phyloP scores from a whole-genome alignment of 2,329 filamentous ascomycete genomes.

The Ascocoryne sarcoides region DNA sequence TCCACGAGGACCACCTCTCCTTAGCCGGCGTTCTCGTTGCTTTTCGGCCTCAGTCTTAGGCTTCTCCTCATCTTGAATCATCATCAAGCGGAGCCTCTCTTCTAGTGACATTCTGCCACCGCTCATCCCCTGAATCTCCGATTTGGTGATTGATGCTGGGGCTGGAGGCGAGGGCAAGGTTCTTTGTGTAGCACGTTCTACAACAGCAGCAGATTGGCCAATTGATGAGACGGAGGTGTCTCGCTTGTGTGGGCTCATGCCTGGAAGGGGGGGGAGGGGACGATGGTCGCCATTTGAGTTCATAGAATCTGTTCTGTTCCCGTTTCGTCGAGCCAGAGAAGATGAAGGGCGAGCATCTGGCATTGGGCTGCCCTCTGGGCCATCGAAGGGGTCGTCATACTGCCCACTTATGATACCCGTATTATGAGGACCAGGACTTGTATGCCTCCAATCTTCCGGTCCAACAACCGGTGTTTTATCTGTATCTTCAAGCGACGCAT shows the following conservation, averaged over 20 bases:
- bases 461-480: conserved; percentile 98
- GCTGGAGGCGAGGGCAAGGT: conserved; percentile 64
- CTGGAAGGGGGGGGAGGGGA: conserved; percentile 79
- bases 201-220: conserved; percentile 57
- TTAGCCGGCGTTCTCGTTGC: conserved; percentile 61
- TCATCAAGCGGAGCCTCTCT: conserved; percentile 80
- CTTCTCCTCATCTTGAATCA: conserved; percentile 60
- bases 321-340: conserved; percentile 17
- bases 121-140: conserved; percentile 69
- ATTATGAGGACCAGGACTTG: conserved; percentile 39
- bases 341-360: conserved; percentile 37
- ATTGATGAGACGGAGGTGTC: conserved; percentile 46
- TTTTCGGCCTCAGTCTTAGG: conserved; percentile 52
- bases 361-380: conserved; percentile 55
- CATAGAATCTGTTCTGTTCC: conserved; percentile 61
- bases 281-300: conserved; percentile 74
- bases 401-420: conserved; percentile 19
- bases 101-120: conserved; percentile 74
- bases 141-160: conserved; percentile 59
- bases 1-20: conserved; percentile 48
- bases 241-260: conserved; percentile 37
- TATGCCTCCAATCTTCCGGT: conserved; percentile 88
- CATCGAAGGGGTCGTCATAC: conserved; percentile 57
- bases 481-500: conserved; percentile 88
- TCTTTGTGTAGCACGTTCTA: conserved; percentile 59